Conservation (phyloP, 345 rosid genomes). For the Eucalyptus victrix region DNA sequence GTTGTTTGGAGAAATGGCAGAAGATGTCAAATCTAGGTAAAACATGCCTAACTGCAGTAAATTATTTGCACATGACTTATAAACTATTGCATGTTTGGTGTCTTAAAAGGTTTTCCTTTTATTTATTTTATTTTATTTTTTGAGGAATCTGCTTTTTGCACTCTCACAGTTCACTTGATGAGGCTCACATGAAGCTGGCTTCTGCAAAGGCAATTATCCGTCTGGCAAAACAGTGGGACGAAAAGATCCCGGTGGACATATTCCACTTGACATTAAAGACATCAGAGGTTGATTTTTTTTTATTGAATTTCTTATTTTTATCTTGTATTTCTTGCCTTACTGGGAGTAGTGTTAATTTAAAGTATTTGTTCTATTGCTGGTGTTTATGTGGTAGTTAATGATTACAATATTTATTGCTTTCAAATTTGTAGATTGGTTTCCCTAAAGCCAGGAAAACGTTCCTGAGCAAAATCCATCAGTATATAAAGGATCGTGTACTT, state of each 20-base stretch:
- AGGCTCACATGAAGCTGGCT: conserved; percentile 87
- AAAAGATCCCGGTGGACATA: conserved; percentile 70
- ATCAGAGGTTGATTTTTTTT: conserved; percentile 40
- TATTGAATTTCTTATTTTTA: neutral
- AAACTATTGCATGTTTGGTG: neutral
- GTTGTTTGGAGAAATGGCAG: conserved; percentile 66
- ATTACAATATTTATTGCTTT: neutral
- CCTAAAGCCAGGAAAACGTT: conserved; percentile 67
- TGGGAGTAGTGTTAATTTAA: neutral
- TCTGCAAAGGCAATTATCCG: conserved; percentile 95
- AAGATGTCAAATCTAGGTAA: conserved; percentile 75
- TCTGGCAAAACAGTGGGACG: conserved; percentile 81
- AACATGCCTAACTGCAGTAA: neutral
- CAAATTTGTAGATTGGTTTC: conserved; percentile 50
- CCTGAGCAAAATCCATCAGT: conserved; percentile 83
- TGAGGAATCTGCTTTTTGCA: neutral
- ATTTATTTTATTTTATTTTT: neutral
- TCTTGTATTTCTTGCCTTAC: neutral
- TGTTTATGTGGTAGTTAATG: neutral
- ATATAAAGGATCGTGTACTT: conserved; percentile 72
- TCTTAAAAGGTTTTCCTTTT: neutral
- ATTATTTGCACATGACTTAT: neutral
- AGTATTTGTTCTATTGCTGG: neutral
- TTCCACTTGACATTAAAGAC: conserved; percentile 63
- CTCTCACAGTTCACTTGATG: conserved; percentile 68